Conservation (phyloP, 2,329 filamentous ascomycete genomes). For the Claviceps sp. region DNA sequence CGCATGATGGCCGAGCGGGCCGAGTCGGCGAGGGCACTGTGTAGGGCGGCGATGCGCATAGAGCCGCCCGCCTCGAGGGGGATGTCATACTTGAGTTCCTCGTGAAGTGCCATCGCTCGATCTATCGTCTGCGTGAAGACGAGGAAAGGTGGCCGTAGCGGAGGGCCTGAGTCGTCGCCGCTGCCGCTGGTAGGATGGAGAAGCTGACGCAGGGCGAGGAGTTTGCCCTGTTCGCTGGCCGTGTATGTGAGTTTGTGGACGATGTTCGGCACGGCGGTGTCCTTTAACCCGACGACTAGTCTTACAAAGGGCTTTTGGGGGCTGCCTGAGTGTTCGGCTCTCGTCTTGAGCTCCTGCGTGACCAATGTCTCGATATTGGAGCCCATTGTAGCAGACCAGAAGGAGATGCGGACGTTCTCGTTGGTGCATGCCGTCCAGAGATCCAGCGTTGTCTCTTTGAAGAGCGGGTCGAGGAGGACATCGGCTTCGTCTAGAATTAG, state of each 20-base stretch:
- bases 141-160: constrained; percentile 74
- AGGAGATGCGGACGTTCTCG: constrained; percentile 55
- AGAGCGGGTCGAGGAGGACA: constrained; percentile 81
- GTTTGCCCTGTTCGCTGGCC: constrained; percentile 84
- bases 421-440: constrained; percentile 73
- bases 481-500: constrained; percentile 90
- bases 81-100: constrained; percentile 90
- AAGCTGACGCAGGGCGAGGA: constrained; percentile 80
- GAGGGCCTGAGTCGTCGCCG: constrained; percentile 35
- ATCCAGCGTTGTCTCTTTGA: constrained; percentile 73
- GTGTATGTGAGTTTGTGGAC: constrained; percentile 81
- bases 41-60: constrained; percentile 74
- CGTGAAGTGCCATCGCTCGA: constrained; percentile 72
- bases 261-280: constrained; percentile 87
- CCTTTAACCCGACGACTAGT: constrained; percentile 89
- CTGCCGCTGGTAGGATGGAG: constrained; percentile 55
- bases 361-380: constrained; percentile 79
- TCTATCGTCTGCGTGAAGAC: constrained; percentile 96
- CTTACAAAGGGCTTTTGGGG: constrained; percentile 50
- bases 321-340: constrained; percentile 27
- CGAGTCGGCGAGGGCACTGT: constrained; percentile 69
- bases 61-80: constrained; percentile 76
- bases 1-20: constrained; percentile 73
- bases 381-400: constrained; percentile 96
- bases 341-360: constrained; percentile 48